phyloP scores from a whole-genome alignment of 768 basidiomycete genomes.

The Mycena polygramma region DNA sequence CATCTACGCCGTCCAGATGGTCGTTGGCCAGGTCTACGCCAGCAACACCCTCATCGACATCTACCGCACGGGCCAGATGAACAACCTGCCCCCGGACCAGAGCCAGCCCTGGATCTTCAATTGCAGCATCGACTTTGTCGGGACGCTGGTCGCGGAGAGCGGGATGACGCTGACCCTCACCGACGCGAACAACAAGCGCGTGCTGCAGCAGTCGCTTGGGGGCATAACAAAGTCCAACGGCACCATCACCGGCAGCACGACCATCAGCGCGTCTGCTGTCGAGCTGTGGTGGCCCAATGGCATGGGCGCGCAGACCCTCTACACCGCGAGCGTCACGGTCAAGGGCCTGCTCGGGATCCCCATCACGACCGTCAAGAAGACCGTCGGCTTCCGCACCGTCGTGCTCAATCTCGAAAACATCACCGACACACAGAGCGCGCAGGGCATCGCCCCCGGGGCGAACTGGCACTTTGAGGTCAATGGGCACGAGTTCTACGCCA shows the following conservation, averaged over 20 bases:
- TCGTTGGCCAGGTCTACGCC: slow-evolving; percentile 17
- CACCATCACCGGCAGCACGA: slow-evolving; percentile 28
- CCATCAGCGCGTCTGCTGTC: slow-evolving; percentile 17
- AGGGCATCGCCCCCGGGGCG: slow-evolving; percentile 27
- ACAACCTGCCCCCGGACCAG: slow-evolving; percentile 28
- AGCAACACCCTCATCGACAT: slow-evolving; percentile 31
- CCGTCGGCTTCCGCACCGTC: slow-evolving; percentile 30
- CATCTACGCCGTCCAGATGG: slow-evolving; percentile 27
- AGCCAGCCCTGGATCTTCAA: slow-evolving; percentile 26
- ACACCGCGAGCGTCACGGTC: slow-evolving; percentile 22
- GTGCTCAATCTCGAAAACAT: slow-evolving; percentile 25
- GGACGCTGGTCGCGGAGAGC: slow-evolving; percentile 3
- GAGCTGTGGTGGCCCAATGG: slow-evolving; percentile 31
- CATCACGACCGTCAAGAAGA: slow-evolving; percentile 10
- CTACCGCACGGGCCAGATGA: slow-evolving; percentile 29
- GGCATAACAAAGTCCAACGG: slow-evolving; percentile 3
- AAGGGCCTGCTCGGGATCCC: slow-evolving; percentile 8
- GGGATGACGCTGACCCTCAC: slow-evolving; percentile 22
- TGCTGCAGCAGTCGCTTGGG: slow-evolving; percentile 7
- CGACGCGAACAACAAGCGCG: slow-evolving; percentile 20
- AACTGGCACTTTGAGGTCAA: slow-evolving; percentile 32
- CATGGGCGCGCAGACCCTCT: slow-evolving; percentile 31
- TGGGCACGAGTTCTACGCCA: slow-evolving; percentile 31
- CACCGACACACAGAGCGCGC: slow-evolving; percentile 1
- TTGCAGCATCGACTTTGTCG: slow-evolving; percentile 23